Base-by-base conservation (phyloP, 257 asterid genomes). In the Echites panduratus region DNA sequence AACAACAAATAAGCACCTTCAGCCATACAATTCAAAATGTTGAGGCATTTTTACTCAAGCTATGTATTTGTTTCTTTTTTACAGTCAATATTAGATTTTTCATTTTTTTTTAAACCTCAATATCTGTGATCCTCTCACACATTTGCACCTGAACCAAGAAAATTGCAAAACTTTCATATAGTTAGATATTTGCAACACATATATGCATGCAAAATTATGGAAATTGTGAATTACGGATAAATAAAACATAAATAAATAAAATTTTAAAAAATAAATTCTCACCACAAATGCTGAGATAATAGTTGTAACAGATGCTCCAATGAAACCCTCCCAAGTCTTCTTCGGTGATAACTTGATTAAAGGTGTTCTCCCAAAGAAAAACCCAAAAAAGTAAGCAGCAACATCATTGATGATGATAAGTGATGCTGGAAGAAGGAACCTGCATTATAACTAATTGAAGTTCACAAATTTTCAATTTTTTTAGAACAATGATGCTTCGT, bases 391-490 rank as follows among this genome's bases (percentile, higher is more conserved):
- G 82, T 91, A 91, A 79, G 97, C 96, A 79, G 95, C 96, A 62
- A 87, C 85, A 70, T 91, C 97, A 63, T 89, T 88, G 81, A 91
- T 83, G 70, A 88, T 91, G 32, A 91, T 89, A 70, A 91, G 96
- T 53, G 96, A 91, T 78, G 96, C 97, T 64, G 97, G 97, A 81
- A 91, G 95, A 87, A 89, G 97, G 85, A 91, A 91, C 97, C 97
- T 91, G 97, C 91, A 88, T 61, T 49, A 74, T 56, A 69, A 59
- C 67, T 70, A 79, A 73, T 45, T 75, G 47, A 82, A 75, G 77
- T 74, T 77, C 71, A 74, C 73, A 78, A 48, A 80, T 40, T 75
- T 73, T 63, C 71, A 77, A 43, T 47, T n/a, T 62, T n/a, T 40
- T 38, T 43, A 27, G 44, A 44, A 74, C 22, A 71, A 63, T 62